These are phyloP conservation scores for Trichosphaerium sp. DNA, from an alignment of 78 protist species.

Conservation along the genomic window DNA sequence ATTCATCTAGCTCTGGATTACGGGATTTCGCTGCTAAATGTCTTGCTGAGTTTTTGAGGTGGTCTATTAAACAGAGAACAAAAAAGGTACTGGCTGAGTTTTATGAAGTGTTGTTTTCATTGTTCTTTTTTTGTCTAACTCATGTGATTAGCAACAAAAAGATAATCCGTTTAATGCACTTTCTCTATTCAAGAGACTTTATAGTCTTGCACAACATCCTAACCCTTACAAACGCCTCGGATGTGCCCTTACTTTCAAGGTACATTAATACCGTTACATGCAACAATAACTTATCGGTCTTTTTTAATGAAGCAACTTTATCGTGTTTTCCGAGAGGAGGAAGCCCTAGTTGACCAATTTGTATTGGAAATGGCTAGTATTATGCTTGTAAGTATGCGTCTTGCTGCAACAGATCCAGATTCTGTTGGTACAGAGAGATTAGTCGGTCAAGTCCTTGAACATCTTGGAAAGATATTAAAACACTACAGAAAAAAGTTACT, in stretches of 20 bases:
- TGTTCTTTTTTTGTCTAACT: too few species aligned
- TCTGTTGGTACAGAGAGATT: conserved; percentile 4
- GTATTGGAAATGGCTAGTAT: conserved; percentile 19
- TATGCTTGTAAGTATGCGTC: conserved; percentile 6
- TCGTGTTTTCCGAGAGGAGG: conserved; percentile 21
- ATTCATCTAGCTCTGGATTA: conserved; percentile 28
- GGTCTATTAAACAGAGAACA: conserved; percentile 29
- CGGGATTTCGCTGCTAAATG: conserved; percentile 54
- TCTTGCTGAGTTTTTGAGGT: conserved; percentile 42
- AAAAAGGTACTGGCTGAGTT: not conserved
- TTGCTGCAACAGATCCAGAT: not conserved
- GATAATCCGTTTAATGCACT: not conserved
- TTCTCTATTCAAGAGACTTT: conserved; percentile 30
- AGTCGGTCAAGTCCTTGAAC: too few species aligned
- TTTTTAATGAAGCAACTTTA: too few species aligned
- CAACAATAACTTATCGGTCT: not conserved
- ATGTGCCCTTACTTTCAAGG: conserved; percentile 25
- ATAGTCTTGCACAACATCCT: conserved; percentile 42
- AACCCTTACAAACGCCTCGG: conserved; percentile 38
- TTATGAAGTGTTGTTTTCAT: too few species aligned
- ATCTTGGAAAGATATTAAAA: too few species aligned
- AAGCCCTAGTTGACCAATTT: conserved; percentile 15
- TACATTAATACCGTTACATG: conserved; percentile 11
- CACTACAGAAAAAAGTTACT: too few species aligned
- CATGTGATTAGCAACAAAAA: too few species aligned